Base-by-base conservation (phyloP, 2,329 filamentous ascomycete genomes). In the Colletotrichum eremochloae region DNA sequence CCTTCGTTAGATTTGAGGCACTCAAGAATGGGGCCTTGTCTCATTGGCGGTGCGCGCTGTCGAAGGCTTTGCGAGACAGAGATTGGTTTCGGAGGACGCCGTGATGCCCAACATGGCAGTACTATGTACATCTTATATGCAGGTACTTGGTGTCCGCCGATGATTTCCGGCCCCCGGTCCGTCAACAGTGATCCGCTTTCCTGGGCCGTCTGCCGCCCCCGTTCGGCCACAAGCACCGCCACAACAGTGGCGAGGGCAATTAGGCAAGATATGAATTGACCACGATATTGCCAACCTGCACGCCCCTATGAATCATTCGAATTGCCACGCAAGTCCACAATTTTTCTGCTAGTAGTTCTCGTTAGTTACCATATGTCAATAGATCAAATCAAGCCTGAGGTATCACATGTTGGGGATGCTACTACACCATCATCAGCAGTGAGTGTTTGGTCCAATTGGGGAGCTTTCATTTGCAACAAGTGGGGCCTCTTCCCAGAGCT, bases 391-490 rank as follows among this genome's bases (percentile, higher is more conserved):
- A 1, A 52, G 14, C 33, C 53, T 38, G 20, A 38, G 33, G 55
- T 58, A 42, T 18, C 36, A 9, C 36, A 18, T 38, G 36, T n/a
- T 6, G 31, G n/a, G 5, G 20, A 24, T 33, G 6, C 31, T 33
- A 12, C 24, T 24, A 24, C 24, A 24, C 57, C 38, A n/a, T 24
- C 24, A 31, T n/a, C 20, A 3, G 18, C 3, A 40, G 8, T 33
- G 33, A 40, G 8, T 33, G 33, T 3, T 6, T 18, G n/a, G 29
- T 6, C 63, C 64, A 71, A 71, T 71, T 15, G 60, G n/a, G 5
- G 15, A 36, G 36, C 33, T 46, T 5, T 44, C 15, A 71, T 71
- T 71, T 71, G 36, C 64, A 71, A 68, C 42, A 58, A 36, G 68
- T 68, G 68, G 68, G 64, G 48, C 40, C 2, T 5, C 40, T 12